Base-by-base conservation (phyloP, 352 stramenopile genomes). In the Pythium volutum region DNA sequence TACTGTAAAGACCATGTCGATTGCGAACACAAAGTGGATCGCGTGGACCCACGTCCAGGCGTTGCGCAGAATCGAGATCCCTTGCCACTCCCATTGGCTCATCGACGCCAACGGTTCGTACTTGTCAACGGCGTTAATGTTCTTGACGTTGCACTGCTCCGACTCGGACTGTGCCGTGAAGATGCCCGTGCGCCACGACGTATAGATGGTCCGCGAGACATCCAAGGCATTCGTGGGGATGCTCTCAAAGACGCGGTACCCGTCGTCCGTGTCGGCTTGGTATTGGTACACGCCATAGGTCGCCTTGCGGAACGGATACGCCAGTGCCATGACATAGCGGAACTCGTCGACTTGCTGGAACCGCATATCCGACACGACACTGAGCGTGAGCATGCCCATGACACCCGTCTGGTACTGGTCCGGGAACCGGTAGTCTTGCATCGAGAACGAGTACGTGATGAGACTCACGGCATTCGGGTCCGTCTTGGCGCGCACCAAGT, bases 1-100 rank as follows among this genome's bases (percentile, higher is more conserved):
- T 0, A 87, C 20, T 26, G 71, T 69, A 45, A 80, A 75, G 0
- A 81, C 26, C 26, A 69, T 64, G 29, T 85, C 65, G 11, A 74
- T n/a, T 5, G 66, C 74, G 36, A 85, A 85, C 22, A 76, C 20
- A 4, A 77, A 33, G 46, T 88, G 76, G 25, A 88, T 70, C 0
- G 63, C 63, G 33, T 88, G 78, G 16, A 74, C 66, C 78, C 76
- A 88, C 0, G 72, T 63, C 78, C 78, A 88, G 11, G 74, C 71
- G 45, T 83, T 69, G 11, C 59, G 67, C 1, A 82, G 39, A 2
- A 80, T 55, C 5, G 68, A 42, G 23, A 57, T 39, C 1, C 70
- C 69, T 20, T 70, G 29, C 69, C 69, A 80, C 11, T 55, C 12
- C 59, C 62, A 75, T 11, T 47, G n/a, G 0, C 42, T 46, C 15